Base-by-base conservation (phyloP, 208 protist species). In the Wallacemonas sp. region DNA sequence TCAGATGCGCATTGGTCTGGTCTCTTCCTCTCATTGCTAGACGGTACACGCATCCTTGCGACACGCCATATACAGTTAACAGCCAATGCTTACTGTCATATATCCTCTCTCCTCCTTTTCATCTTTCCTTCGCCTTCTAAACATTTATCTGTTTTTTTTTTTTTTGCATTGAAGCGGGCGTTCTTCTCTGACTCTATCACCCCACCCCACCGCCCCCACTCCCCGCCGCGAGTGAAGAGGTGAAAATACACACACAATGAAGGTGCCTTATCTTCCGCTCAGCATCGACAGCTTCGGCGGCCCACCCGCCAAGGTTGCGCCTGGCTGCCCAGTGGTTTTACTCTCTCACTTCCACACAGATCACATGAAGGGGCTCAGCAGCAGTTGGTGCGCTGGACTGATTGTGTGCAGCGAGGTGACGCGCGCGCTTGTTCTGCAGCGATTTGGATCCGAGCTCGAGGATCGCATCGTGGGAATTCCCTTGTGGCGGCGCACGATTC, bases 301-400 rank as follows among this genome's bases (percentile, higher is more conserved):
- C 54, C 17, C 46, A 38, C 33, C 66, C 4, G 33, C 38, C 33
- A 12, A 28, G n/a, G 22, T 28, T 2, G 24, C 39, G 47, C 39
- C 69, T 0, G 17, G 8, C 24, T 2, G 36, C 2, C 38, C 61
- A 19, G 8, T 79, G 22, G 92, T 82, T 46, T 62, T 94, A 17
- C 75, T 97, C 4, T 90, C 86, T 1, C 91, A 97, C 67, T 94
- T 94, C 47, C 91, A 97, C 77, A 88, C 87, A 0, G 91, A 97
- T 53, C 91, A 97, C 75, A 90, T 91, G 77, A 80, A 75, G 36
- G 91, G 91, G 0, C 70, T 97, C 26, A 80, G 73, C 36, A 60
- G 55, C 22, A 53, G 19, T 0, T 97, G 86, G 84, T 24, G 54
- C 42, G 49, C 53, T 0, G 91, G 91, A 3, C 5, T 69, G 45